Conservation (phyloP, 2,329 filamentous ascomycete species). For the Scorias spongiosa region DNA sequence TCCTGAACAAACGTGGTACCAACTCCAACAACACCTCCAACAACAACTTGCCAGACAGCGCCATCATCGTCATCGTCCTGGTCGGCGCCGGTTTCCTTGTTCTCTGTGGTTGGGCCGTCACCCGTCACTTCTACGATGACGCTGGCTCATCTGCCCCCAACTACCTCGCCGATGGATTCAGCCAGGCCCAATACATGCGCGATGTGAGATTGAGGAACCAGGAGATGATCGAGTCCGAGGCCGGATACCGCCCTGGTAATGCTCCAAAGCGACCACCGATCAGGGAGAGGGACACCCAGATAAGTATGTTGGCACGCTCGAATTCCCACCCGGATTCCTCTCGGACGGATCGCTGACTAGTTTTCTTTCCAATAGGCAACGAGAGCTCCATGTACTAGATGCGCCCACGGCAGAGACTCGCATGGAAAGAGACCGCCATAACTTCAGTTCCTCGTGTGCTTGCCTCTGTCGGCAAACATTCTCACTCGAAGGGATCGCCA, state of each 20-base stretch:
- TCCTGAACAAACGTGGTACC: neutral
- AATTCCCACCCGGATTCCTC: too few relatives aligned
- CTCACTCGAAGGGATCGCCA: too few relatives aligned
- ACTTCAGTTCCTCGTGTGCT: too few relatives aligned
- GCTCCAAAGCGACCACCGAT: neutral
- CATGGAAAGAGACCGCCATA: too few relatives aligned
- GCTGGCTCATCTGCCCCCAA: constrained; percentile 1
- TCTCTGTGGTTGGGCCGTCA: constrained; percentile 10
- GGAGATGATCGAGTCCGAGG: constrained; percentile 5
- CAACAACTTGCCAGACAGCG: neutral
- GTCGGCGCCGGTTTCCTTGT: constrained; percentile 9
- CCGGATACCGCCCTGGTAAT: neutral
- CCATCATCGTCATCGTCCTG: constrained; percentile 9
- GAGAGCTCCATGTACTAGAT: neutral
- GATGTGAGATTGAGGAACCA: constrained; percentile 13
- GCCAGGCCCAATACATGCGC: constrained; percentile 15
- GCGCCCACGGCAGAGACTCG: neutral
- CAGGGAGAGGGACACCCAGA: neutral
- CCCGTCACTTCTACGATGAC: constrained; percentile 8
- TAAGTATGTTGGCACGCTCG: neutral
- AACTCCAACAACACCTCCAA: neutral
- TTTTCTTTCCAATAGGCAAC: neutral
- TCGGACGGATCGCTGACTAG: neutral
- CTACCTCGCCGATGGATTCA: constrained; percentile 3
- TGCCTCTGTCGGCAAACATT: too few relatives aligned